Conservation (phyloP, 306 rosid species). For the Sicyos edulis region DNA sequence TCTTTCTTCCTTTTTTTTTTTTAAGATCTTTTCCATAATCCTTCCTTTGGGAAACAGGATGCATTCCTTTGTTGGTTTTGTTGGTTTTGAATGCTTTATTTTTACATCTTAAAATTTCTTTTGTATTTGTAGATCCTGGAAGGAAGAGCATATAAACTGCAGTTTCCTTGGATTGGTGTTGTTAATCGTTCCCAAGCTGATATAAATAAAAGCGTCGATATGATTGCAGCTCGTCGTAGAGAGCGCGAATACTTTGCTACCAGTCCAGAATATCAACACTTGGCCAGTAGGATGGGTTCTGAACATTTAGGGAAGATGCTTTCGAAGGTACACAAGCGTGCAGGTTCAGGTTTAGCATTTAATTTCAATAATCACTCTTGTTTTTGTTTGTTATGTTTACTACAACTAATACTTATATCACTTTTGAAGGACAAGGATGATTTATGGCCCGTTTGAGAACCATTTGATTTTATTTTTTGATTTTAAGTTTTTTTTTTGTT, state of each 20-base stretch:
- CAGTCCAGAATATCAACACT: conserved; percentile 34
- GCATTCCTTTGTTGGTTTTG: too few relatives aligned
- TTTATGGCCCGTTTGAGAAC: too few relatives aligned
- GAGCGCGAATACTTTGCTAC: conserved; percentile 40
- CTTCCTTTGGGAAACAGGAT: too few relatives aligned
- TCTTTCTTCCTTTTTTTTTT: too few relatives aligned
- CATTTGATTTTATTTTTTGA: too few relatives aligned
- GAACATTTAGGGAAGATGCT: conserved; percentile 45
- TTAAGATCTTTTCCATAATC: too few relatives aligned
- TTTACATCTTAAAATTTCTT: background rate
- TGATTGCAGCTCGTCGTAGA: conserved; percentile 43
- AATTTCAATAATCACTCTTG: background rate
- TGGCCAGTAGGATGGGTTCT: conserved; percentile 40
- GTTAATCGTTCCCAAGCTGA: too few relatives aligned
- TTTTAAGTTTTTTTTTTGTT: too few relatives aligned
- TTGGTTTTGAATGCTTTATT: background rate
- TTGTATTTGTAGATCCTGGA: conserved; percentile 32
- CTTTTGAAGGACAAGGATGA: too few relatives aligned
- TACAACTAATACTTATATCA: too few relatives aligned
- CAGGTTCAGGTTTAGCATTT: background rate
- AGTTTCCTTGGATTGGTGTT: conserved; percentile 48
- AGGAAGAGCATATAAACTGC: conserved; percentile 38
- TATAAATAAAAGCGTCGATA: conserved; percentile 44
- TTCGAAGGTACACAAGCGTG: conserved; percentile 31
- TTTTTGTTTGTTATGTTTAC: background rate